Percentiles rank a stretch among this genome's conserved stretches.
phyloP scores from a whole-genome alignment of 225 moss, liverwort and hornwort genomes.

The Rhytidiadelphus loreus region DNA sequence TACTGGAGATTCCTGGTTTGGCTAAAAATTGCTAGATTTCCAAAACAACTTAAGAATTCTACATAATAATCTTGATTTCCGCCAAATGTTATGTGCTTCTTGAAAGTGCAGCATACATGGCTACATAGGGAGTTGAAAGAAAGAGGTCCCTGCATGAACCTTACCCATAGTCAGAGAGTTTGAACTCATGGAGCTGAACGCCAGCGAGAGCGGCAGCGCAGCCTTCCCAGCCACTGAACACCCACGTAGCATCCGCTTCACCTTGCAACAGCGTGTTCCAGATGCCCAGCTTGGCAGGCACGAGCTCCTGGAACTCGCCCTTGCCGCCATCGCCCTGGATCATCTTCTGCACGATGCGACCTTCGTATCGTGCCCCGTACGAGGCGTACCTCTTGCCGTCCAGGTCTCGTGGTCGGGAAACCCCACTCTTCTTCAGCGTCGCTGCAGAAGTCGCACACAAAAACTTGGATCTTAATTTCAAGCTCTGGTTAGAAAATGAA shows the following conservation, averaged over 20 bases:
- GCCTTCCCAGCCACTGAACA: slow-evolving; percentile 86
- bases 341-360: slow-evolving; percentile 79
- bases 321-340: slow-evolving; percentile 67
- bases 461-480: not conserved
- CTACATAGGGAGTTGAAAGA: not conserved
- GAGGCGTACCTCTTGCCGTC: slow-evolving; percentile 78
- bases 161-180: slow-evolving; percentile 55
- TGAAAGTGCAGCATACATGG: not conserved
- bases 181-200: slow-evolving; percentile 54
- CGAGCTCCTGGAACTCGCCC: slow-evolving; percentile 55
- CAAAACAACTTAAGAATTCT: not conserved
- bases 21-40: not conserved
- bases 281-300: slow-evolving; percentile 75
- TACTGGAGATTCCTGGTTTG: not conserved
- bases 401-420: slow-evolving; percentile 46
- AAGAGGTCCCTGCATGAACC: not conserved
- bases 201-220: slow-evolving; percentile 51
- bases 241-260: slow-evolving; percentile 72
- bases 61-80: not conserved
- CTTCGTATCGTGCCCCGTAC: slow-evolving; percentile 76
- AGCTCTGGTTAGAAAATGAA: not conserved
- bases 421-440: slow-evolving; percentile 51
- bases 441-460: not conserved
- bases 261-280: slow-evolving; percentile 68
- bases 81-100: not conserved